Conservation (phyloP, 768 basidiomycete genomes). For the Hygrophoropsis aurantiaca region DNA sequence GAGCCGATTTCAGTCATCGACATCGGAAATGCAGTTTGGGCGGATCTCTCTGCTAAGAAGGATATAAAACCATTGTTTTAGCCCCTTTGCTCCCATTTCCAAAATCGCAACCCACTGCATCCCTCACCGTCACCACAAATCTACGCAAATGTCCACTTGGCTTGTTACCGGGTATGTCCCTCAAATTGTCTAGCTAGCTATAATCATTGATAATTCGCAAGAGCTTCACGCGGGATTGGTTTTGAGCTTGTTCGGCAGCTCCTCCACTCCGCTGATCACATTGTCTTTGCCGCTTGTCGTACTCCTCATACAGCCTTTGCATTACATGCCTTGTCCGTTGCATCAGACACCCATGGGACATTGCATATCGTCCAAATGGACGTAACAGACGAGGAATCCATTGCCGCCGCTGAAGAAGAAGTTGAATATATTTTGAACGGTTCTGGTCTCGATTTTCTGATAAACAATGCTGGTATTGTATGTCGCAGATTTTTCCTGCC, state of each 20-base stretch:
- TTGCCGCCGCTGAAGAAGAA: conserved; percentile 18
- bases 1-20: no score
- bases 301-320: conserved; percentile 20
- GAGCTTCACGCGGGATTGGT: conserved; percentile 31
- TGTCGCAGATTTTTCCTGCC: conserved; percentile 8
- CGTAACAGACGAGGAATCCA: conserved; percentile 26
- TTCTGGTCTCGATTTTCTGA: conserved; percentile 36
- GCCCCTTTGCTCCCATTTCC: no score
- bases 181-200: no score
- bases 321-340: conserved; percentile 17
- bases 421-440: conserved; percentile 12
- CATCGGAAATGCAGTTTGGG: no score
- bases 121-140: no score
- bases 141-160: no score
- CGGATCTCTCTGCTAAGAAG: no score
- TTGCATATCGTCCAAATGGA: conserved; percentile 35
- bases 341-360: not conserved
- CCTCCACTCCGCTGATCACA: conserved; percentile 15
- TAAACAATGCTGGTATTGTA: conserved; percentile 40
- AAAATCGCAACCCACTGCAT: no score
- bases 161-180: no score
- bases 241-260: conserved; percentile 26
- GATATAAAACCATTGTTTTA: no score
- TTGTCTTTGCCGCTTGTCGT: conserved; percentile 31
- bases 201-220: conserved; percentile 1